Evolutionary conservation across 2,329 filamentous ascomycete genomes (phyloP).

Genomic region (Pseudohalonectria lignicola): DNA sequence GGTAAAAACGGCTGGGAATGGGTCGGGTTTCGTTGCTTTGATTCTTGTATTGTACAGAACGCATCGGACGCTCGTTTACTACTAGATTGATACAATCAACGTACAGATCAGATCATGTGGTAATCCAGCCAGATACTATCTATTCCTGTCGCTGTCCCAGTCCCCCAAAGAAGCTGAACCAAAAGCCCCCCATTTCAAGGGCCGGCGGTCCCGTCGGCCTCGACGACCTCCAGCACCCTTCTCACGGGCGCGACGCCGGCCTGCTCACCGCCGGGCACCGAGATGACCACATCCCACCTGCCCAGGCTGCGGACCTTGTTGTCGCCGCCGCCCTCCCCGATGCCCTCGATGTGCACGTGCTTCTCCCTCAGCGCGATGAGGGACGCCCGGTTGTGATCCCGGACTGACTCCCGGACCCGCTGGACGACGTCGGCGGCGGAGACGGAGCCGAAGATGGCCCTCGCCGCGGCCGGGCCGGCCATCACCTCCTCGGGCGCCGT

Average conservation of each 20-base stretch:
- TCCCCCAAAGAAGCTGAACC: no score
- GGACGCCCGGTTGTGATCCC: constrained; percentile 18
- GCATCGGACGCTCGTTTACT: no score
- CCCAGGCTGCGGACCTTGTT: constrained; percentile 25
- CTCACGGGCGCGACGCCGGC: constrained; percentile 12
- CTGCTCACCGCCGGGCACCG: constrained; percentile 12
- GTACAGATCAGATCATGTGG: no score
- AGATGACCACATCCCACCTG: constrained; percentile 25
- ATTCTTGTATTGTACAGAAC: no score
- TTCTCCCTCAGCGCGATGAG: constrained; percentile 22
- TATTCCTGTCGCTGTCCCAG: no score
- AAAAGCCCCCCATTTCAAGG: no score
- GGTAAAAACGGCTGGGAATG: no score
- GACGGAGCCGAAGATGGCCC: constrained; percentile 31
- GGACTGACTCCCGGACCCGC: constrained; percentile 21
- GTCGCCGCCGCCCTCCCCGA: constrained; percentile 20
- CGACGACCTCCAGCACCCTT: constrained; percentile 19
- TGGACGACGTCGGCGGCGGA: constrained; percentile 23
- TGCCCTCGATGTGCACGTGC: constrained; percentile 15
- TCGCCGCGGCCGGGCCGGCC: constrained; percentile 2
- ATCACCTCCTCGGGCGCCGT: constrained; percentile 4
- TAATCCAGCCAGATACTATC: no score
- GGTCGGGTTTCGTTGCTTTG: no score
- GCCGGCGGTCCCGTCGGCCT: no score
- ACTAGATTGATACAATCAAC: no score